These are phyloP conservation scores for Triticum turgidum DNA, from an alignment of 176 grass and related monocot genomes.

Conservation along the genomic window DNA sequence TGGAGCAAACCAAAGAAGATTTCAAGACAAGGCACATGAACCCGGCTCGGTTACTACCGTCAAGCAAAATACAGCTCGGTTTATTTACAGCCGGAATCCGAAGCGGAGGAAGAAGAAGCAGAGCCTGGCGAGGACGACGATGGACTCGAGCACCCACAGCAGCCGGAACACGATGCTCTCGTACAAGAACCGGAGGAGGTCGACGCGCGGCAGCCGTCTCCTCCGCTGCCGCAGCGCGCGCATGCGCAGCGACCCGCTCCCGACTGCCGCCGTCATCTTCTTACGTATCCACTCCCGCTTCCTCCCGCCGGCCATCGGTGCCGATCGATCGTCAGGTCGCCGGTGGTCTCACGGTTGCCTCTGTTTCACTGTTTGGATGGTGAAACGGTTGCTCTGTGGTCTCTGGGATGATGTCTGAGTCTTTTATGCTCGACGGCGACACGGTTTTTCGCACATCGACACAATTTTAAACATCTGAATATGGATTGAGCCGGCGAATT, in stretches of 20 bases:
- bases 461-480: not conserved
- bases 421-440: not conserved
- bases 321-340: not conserved
- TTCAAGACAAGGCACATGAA: too few relatives aligned
- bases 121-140: slow-evolving; percentile 47
- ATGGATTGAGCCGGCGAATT: not conserved
- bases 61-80: too few relatives aligned
- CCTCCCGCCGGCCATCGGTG: slow-evolving; percentile 31
- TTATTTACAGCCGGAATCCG: slow-evolving; percentile 35
- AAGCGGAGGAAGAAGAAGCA: slow-evolving; percentile 66
- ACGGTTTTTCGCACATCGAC: not conserved
- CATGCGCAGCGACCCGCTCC: not conserved
- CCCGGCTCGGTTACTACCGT: too few relatives aligned
- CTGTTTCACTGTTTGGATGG: too few relatives aligned
- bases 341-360: too few relatives aligned
- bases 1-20: too few relatives aligned
- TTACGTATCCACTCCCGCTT: slow-evolving; percentile 46
- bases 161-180: slow-evolving; percentile 39
- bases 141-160: slow-evolving; percentile 47
- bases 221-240: slow-evolving; percentile 25
- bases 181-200: slow-evolving; percentile 23
- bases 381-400: too few relatives aligned
- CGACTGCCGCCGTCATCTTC: slow-evolving; percentile 8
- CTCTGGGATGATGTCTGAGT: too few relatives aligned
- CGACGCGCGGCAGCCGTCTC: slow-evolving; percentile 1